These are phyloP conservation scores for Arthrobotrys iridis DNA, from an alignment of 2,329 filamentous ascomycete genomes.

Conservation along the genomic window DNA sequence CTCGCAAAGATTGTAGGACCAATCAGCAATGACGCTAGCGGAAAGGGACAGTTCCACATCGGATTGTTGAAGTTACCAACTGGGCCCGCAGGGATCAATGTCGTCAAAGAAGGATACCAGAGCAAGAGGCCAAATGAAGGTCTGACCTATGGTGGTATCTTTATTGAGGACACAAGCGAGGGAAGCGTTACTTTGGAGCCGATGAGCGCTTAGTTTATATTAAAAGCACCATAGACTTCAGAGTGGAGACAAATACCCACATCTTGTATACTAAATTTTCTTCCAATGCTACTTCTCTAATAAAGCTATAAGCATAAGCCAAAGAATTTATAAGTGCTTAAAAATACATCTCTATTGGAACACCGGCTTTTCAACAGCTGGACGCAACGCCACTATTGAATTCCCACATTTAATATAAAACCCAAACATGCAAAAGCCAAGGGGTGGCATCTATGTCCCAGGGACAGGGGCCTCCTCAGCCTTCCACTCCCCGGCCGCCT, in stretches of 20 bases:
- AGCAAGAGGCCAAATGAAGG: slow-evolving; percentile 66
- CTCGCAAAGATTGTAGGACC: slow-evolving; percentile 66
- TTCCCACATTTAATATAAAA: slow-evolving; percentile 5
- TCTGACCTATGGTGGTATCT: slow-evolving; percentile 67
- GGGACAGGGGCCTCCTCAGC: slow-evolving; percentile 45
- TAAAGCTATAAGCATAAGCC: neutral
- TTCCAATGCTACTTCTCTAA: slow-evolving; percentile 1
- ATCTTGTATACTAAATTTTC: slow-evolving; percentile 15
- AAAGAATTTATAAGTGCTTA: slow-evolving; percentile 8
- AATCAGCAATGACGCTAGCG: slow-evolving; percentile 66
- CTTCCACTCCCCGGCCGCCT: slow-evolving; percentile 62
- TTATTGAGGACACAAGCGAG: slow-evolving; percentile 64
- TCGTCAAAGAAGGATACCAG: slow-evolving; percentile 66
- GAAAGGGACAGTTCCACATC: slow-evolving; percentile 71
- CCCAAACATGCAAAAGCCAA: too few relatives aligned
- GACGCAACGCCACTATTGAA: slow-evolving; percentile 7
- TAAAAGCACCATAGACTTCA: slow-evolving; percentile 57
- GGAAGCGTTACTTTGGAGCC: slow-evolving; percentile 58
- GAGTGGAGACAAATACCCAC: neutral
- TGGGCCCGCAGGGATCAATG: slow-evolving; percentile 66
- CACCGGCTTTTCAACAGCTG: slow-evolving; percentile 10
- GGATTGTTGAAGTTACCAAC: slow-evolving; percentile 69
- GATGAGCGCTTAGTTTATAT: slow-evolving; percentile 59
- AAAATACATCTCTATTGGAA: slow-evolving; percentile 37
- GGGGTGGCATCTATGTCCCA: slow-evolving; percentile 18